These are phyloP conservation scores for Zygotorulaspora florentina DNA, from an alignment of 805 yeast genomes.

Conservation along the genomic window DNA sequence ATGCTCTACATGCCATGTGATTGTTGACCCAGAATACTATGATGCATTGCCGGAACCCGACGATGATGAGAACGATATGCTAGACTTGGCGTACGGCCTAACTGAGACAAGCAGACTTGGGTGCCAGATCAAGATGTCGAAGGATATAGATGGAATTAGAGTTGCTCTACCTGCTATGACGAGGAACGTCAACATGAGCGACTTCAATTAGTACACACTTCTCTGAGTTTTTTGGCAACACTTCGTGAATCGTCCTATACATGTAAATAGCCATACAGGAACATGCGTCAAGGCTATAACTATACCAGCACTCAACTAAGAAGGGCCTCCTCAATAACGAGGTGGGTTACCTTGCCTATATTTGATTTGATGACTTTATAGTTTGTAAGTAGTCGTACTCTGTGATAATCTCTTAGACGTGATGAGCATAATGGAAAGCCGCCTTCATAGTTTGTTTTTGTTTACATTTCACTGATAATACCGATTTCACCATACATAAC, in stretches of 20 bases:
- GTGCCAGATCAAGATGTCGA: slow-evolving; percentile 86
- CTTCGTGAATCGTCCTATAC: neutral
- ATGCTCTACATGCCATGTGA: slow-evolving; percentile 95
- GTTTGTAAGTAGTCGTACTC: too few species aligned
- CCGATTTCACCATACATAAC: too few species aligned
- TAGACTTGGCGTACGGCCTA: slow-evolving; percentile 93
- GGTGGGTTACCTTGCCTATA: neutral
- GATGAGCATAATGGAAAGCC: too few species aligned
- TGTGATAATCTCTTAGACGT: too few species aligned
- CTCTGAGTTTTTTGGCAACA: neutral
- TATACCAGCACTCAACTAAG: neutral
- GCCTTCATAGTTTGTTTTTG: too few species aligned
- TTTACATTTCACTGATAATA: too few species aligned
- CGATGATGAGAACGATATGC: slow-evolving; percentile 98
- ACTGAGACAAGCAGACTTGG: slow-evolving; percentile 96
- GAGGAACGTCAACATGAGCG: slow-evolving; percentile 78
- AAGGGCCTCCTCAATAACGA: too few species aligned
- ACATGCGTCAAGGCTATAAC: neutral
- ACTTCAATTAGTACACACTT: slow-evolving; percentile 47
- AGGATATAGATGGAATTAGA: slow-evolving; percentile 86
- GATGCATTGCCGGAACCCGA: slow-evolving; percentile 91
- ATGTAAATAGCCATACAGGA: neutral
- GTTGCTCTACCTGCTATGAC: slow-evolving; percentile 98
- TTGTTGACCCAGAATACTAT: slow-evolving; percentile 91
- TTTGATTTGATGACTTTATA: neutral